These are phyloP conservation scores for Tricholoma flavovirens DNA, from an alignment of 768 basidiomycete genomes.

Conservation along the genomic window DNA sequence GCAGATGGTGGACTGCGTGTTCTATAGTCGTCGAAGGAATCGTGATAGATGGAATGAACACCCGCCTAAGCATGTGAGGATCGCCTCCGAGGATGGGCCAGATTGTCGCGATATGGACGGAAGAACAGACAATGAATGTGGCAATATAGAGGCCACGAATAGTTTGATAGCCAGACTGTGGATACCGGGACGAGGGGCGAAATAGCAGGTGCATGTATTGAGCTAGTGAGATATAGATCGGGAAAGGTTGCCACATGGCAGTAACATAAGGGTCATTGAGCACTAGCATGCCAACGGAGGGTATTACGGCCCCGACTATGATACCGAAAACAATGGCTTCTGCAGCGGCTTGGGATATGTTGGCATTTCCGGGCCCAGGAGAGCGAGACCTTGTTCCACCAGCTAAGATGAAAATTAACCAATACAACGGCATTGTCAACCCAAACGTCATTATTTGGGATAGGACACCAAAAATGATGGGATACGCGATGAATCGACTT, in stretches of 20 bases:
- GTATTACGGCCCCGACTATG: slow-evolving; percentile 39
- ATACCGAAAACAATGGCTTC: slow-evolving; percentile 49
- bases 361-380: slow-evolving; percentile 11
- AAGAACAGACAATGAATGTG: slow-evolving; percentile 37
- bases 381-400: slow-evolving; percentile 24
- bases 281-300: slow-evolving; percentile 39
- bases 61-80: slow-evolving; percentile 21
- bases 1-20: slow-evolving; percentile 32
- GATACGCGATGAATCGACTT: slow-evolving; percentile 32
- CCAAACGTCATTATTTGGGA: slow-evolving; percentile 40
- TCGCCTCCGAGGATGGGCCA: slow-evolving; percentile 28
- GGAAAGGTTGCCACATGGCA: slow-evolving; percentile 51
- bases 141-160: slow-evolving; percentile 34
- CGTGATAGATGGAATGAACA: slow-evolving; percentile 32
- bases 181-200: slow-evolving; percentile 27
- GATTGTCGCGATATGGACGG: slow-evolving; percentile 34
- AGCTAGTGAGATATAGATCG: slow-evolving; percentile 40
- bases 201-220: slow-evolving; percentile 33
- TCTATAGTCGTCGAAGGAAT: slow-evolving; percentile 19
- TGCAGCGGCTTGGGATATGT: slow-evolving; percentile 40
- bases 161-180: slow-evolving; percentile 31
- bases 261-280: slow-evolving; percentile 38
- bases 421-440: slow-evolving; percentile 41
- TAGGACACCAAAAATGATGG: slow-evolving; percentile 35
- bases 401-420: slow-evolving; percentile 38